Evolutionary conservation across 169 alveolate genomes (phyloP).

Genomic region (Cystoisospora suis): DNA sequence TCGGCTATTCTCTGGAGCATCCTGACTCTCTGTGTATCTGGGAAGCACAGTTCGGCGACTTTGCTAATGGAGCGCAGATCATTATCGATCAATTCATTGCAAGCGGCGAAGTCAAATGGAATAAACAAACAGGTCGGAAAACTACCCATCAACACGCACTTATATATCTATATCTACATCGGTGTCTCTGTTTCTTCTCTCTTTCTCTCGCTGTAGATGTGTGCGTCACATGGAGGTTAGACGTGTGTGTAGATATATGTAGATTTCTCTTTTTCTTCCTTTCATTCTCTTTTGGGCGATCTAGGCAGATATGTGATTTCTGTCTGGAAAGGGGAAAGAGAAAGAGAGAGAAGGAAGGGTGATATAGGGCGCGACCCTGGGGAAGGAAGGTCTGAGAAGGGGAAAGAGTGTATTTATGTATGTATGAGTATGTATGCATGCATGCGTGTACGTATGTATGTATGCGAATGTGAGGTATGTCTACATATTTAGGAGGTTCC

Average conservation of each 20-base stretch:
- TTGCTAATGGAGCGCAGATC: conserved; percentile 95
- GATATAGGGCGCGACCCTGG: too few species aligned
- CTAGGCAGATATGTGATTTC: background rate
- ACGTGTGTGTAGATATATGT: too few species aligned
- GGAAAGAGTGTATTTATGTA: background rate
- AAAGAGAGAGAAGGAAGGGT: too few species aligned
- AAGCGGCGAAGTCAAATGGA: conserved; percentile 95
- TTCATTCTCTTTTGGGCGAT: background rate
- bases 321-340: too few species aligned
- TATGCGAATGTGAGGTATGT: background rate
- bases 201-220: background rate
- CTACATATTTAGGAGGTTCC: background rate
- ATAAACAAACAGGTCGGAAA: conserved; percentile 79
- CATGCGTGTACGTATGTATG: conserved; percentile 3
- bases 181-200: background rate
- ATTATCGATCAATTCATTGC: conserved; percentile 92
- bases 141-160: background rate
- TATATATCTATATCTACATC: background rate
- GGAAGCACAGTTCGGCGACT: conserved; percentile 97
- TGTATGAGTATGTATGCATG: background rate
- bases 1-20: conserved; percentile 91
- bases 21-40: conserved; percentile 90
- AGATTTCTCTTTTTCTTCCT: background rate
- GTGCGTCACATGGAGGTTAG: background rate
- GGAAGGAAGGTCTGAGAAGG: too few species aligned